phyloP scores from a whole-genome alignment of 2,329 filamentous ascomycete species.

The Alternaria sp. region DNA sequence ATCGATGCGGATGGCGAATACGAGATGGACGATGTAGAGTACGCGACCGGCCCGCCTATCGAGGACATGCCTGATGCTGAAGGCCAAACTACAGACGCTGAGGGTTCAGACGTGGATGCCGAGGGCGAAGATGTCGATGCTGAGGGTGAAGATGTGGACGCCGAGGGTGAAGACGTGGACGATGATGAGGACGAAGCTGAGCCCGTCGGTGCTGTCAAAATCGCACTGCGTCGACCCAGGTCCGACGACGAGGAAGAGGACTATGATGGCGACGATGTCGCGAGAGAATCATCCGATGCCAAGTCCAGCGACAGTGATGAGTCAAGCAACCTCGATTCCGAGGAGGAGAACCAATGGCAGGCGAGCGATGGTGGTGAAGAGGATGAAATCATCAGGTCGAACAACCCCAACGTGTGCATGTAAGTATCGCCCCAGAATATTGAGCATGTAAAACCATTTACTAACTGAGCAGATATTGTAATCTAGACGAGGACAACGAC shows the following conservation, averaged over 20 bases:
- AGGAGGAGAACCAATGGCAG: constrained; percentile 63
- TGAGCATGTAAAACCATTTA: not conserved
- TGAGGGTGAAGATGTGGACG: constrained; percentile 52
- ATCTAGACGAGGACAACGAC: constrained; percentile 81
- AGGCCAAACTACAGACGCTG: constrained; percentile 47
- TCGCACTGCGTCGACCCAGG: constrained; percentile 35
- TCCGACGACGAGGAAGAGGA: constrained; percentile 51
- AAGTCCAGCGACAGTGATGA: constrained; percentile 49
- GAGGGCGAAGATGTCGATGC: constrained; percentile 59
- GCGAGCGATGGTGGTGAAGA: constrained; percentile 62
- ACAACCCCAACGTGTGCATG: constrained; percentile 67
- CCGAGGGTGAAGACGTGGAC: constrained; percentile 54
- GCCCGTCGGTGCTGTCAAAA: constrained; percentile 51
- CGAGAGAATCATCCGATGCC: constrained; percentile 44
- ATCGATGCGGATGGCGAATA: constrained; percentile 49
- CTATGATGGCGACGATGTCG: constrained; percentile 49
- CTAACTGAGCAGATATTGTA: constrained; percentile 71
- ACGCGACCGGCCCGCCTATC: constrained; percentile 28
- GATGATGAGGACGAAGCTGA: constrained; percentile 60
- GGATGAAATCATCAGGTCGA: constrained; percentile 59
- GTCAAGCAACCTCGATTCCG: constrained; percentile 56
- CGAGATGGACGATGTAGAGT: constrained; percentile 46
- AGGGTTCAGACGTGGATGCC: constrained; percentile 52
- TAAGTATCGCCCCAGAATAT: constrained; percentile 51
- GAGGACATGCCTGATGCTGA: constrained; percentile 31